Evolutionary conservation across 768 basidiomycete species (phyloP).

Genomic region (Solioccasus polychromus): DNA sequence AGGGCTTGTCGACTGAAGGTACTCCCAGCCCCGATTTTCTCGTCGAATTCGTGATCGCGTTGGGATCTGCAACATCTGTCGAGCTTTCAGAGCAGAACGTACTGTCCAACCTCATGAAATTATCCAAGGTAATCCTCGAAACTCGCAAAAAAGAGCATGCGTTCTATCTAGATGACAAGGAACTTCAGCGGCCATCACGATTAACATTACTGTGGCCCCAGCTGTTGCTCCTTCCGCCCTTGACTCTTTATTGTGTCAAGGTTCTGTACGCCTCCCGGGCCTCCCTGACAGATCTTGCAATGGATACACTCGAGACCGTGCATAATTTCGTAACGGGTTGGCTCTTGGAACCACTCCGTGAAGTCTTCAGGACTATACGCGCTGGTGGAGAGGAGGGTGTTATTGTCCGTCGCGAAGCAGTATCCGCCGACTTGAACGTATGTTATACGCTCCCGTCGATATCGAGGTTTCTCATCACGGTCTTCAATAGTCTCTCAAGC

Average conservation of each 20-base stretch:
- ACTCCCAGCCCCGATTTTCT: constrained; percentile 13
- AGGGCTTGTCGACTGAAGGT: not conserved
- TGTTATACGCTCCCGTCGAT: constrained; percentile 14
- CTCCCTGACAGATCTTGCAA: constrained; percentile 51
- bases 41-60: constrained; percentile 19
- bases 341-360: constrained; percentile 83
- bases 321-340: constrained; percentile 76
- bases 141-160: constrained; percentile 29
- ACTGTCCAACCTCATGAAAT: constrained; percentile 11
- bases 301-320: constrained; percentile 64
- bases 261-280: constrained; percentile 57
- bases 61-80: constrained; percentile 18
- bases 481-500: constrained; percentile 72
- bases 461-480: not conserved
- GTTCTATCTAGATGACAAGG: constrained; percentile 29
- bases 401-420: constrained; percentile 77
- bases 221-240: constrained; percentile 71
- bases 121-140: constrained; percentile 20
- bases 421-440: constrained; percentile 83
- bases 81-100: constrained; percentile 10
- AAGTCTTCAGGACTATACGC: constrained; percentile 78
- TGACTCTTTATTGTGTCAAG: constrained; percentile 50
- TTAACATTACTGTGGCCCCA: constrained; percentile 79
- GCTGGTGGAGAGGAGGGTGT: constrained; percentile 73
- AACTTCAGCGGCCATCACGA: constrained; percentile 64